phyloP scores from a whole-genome alignment of 805 yeast genomes.

The Middelhovenomyces tepae region DNA sequence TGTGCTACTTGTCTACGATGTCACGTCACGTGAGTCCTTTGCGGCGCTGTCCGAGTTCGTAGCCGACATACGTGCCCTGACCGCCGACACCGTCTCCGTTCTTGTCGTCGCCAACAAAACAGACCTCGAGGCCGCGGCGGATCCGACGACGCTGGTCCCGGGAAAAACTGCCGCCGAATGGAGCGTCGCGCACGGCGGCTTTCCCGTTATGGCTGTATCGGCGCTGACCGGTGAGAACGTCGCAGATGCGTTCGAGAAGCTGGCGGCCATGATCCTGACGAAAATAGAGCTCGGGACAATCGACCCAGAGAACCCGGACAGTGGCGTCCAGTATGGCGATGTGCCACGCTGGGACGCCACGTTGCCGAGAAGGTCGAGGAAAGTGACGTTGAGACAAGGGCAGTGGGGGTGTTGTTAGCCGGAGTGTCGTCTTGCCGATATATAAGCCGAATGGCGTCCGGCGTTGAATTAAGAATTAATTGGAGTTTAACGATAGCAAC shows the following conservation, averaged over 20 bases:
- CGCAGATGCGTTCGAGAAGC: slow-evolving; percentile 31
- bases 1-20: slow-evolving; percentile 83
- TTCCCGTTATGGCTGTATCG: slow-evolving; percentile 33
- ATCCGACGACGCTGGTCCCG: slow-evolving; percentile 24
- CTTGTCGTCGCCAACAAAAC: slow-evolving; percentile 88
- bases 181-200: slow-evolving; percentile 25
- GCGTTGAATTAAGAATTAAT: too few species aligned
- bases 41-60: slow-evolving; percentile 83
- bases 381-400: too few species aligned
- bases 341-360: slow-evolving; percentile 30
- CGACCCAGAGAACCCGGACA: slow-evolving; percentile 38
- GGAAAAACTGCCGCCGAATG: slow-evolving; percentile 31
- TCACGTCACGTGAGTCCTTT: slow-evolving; percentile 75
- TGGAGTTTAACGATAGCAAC: too few species aligned
- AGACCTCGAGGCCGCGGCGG: slow-evolving; percentile 47
- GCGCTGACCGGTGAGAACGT: slow-evolving; percentile 37
- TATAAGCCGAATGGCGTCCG: too few species aligned
- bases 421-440: too few species aligned
- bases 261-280: slow-evolving; percentile 35
- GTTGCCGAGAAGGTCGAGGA: slow-evolving; percentile 1
- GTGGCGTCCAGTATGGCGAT: slow-evolving; percentile 47
- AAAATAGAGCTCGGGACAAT: slow-evolving; percentile 40
- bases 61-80: slow-evolving; percentile 81
- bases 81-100: slow-evolving; percentile 84
- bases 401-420: too few species aligned